Conservation (phyloP, 1,284 basidiomycete species). For the Phlebopus sp. region DNA sequence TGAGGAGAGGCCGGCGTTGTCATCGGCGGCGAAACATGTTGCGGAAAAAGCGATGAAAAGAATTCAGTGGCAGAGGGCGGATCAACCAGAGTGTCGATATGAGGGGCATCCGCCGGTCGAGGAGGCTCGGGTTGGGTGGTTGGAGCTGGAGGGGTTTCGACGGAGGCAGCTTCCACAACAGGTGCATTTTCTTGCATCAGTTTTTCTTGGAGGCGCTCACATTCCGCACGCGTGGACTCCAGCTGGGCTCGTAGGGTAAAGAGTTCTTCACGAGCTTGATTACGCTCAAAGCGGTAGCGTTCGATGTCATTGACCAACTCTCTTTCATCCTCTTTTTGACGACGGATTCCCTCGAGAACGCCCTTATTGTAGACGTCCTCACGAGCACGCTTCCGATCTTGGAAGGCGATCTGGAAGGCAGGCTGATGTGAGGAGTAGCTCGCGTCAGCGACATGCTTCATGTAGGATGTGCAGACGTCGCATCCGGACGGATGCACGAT, state of each 20-base stretch:
- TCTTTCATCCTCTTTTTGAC: slow-evolving; percentile 34
- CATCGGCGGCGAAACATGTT: slow-evolving; percentile 24
- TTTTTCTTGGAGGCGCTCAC: slow-evolving; percentile 30
- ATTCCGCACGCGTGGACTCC: slow-evolving; percentile 34
- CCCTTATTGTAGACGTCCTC: slow-evolving; percentile 35
- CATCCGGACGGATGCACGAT: slow-evolving; percentile 42
- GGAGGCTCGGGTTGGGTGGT: slow-evolving; percentile 4
- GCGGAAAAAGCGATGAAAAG: slow-evolving; percentile 19
- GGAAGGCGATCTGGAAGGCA: slow-evolving; percentile 40
- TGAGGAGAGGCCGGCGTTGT: slow-evolving; percentile 33
- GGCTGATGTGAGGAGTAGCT: slow-evolving; percentile 35
- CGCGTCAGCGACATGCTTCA: slow-evolving; percentile 40
- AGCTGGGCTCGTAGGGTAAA: slow-evolving; percentile 34
- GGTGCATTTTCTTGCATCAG: slow-evolving; percentile 15
- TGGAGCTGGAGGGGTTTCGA: slow-evolving; percentile 6
- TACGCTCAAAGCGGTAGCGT: slow-evolving; percentile 32
- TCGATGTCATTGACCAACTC: slow-evolving; percentile 33
- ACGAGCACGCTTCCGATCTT: slow-evolving; percentile 34
- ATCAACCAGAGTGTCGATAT: slow-evolving; percentile 8
- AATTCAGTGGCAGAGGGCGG: slow-evolving; percentile 18
- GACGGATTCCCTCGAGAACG: slow-evolving; percentile 28
- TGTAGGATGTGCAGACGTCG: slow-evolving; percentile 38
- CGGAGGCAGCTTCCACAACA: slow-evolving; percentile 4
- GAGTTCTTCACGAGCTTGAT: slow-evolving; percentile 35
- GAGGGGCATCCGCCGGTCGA: slow-evolving; percentile 4